Percentiles rank a stretch among this genome's conserved stretches.
Evolutionary conservation across 306 rosid genomes (phyloP).

Genomic region (peach (Prunus persica)): Prunus_persica_NCBIv2 NC_034013.1:14239001-14239500

Average conservation of each 20-base stretch:
- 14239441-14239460: neutral
- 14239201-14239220: neutral
- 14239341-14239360: neutral
- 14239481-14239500: neutral
- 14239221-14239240: neutral
- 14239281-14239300: neutral
- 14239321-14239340: neutral
- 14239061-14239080: neutral
- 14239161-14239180: neutral
- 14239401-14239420: neutral
- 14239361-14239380: neutral
- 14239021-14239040: neutral
- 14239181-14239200: neutral
- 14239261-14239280: neutral
- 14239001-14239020: constrained; percentile 45
- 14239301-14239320: neutral
- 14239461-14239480: neutral
- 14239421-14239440: neutral
- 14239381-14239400: no score
- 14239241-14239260: neutral
- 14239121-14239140: neutral
- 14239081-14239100: neutral
- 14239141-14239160: neutral
- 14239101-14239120: neutral
- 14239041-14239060: neutral